Conservation (phyloP, 441 rosid species). For the Flueggea neowawraea region DNA sequence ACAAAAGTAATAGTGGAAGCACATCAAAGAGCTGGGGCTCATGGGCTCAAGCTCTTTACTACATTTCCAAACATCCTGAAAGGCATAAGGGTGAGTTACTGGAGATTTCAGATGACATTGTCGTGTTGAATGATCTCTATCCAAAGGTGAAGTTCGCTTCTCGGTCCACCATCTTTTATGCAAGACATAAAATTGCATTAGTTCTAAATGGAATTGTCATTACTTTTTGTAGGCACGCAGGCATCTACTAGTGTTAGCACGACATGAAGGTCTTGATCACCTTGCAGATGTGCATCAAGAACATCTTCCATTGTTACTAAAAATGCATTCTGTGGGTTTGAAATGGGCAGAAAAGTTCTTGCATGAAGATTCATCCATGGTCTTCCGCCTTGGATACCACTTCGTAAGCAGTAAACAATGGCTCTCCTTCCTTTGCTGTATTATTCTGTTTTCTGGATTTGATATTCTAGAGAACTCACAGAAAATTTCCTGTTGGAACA, state of each 20-base stretch:
- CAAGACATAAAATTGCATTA: neutral
- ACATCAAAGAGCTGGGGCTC: conserved; percentile 59
- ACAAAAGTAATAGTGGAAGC: conserved; percentile 24
- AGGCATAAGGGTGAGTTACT: conserved; percentile 49
- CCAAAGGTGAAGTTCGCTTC: conserved; percentile 57
- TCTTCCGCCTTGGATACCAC: conserved; percentile 94
- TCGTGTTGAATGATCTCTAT: conserved; percentile 70
- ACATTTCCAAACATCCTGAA: conserved; percentile 78
- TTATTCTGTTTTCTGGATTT: neutral
- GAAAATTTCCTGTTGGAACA: too few relatives aligned
- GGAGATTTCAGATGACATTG: conserved; percentile 55
- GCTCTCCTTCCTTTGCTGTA: too few relatives aligned
- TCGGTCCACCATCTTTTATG: neutral
- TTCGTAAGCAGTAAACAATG: conserved; percentile 40
- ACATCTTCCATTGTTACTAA: conserved; percentile 51
- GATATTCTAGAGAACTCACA: too few relatives aligned
- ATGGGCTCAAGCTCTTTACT: conserved; percentile 80
- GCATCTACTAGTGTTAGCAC: conserved; percentile 71
- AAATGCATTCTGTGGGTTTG: conserved; percentile 70
- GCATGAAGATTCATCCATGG: conserved; percentile 60
- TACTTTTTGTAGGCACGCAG: conserved; percentile 55
- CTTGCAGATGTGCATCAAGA: conserved; percentile 61
- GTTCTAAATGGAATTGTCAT: neutral
- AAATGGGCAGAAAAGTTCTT: conserved; percentile 67
- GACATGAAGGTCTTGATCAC: conserved; percentile 53